Conservation (phyloP, 495 filamentous ascomycete species). For the Melanomma pulvis-pyrius region DNA sequence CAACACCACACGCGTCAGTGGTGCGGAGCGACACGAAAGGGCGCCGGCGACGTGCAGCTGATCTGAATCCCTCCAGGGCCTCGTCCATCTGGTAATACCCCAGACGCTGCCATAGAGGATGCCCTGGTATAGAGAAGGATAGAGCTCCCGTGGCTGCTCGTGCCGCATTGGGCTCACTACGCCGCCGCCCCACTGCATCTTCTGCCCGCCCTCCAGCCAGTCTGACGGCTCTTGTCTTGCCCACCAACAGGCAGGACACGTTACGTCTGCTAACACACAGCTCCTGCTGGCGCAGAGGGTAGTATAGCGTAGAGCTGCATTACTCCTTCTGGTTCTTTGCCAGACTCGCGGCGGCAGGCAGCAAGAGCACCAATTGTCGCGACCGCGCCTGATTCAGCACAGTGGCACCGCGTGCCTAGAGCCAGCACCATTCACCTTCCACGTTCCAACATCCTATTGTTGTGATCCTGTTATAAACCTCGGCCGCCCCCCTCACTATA, state of each 20-base stretch:
- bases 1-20: conserved; percentile 15
- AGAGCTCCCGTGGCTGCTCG: too few species aligned
- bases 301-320: neutral
- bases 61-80: neutral
- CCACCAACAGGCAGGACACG: neutral
- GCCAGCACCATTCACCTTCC: conserved; percentile 5
- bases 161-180: neutral
- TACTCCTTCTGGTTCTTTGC: neutral
- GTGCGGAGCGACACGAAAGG: too few species aligned
- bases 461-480: conserved; percentile 19
- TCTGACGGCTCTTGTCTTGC: too few species aligned
- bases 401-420: conserved; percentile 11
- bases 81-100: neutral
- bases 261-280: neutral
- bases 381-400: neutral
- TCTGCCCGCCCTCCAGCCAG: too few species aligned
- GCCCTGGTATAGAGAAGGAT: neutral
- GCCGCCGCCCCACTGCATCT: neutral
- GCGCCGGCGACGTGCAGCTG: neutral
- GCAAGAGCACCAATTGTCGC: neutral
- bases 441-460: neutral
- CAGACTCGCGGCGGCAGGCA: neutral
- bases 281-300: neutral
- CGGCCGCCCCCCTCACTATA: neutral
- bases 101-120: neutral